Percentiles rank a stretch among this genome's conserved stretches.
phyloP scores from a whole-genome alignment of 2,329 filamentous ascomycete genomes.

The Eutypella sp. region DNA sequence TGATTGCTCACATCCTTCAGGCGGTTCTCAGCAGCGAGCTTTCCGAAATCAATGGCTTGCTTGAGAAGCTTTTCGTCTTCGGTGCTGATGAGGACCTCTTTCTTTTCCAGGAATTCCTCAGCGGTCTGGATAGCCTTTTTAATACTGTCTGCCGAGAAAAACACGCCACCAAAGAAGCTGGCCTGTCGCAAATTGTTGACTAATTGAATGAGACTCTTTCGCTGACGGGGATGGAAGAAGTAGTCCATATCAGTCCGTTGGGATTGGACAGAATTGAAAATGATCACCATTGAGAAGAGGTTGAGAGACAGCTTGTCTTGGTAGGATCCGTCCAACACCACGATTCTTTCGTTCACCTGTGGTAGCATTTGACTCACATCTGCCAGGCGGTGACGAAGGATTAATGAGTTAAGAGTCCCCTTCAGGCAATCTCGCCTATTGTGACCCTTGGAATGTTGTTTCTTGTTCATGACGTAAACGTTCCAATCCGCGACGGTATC shows the following conservation, averaged over 20 bases:
- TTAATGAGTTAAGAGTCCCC: conserved; percentile 68
- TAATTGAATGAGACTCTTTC: conserved; percentile 60
- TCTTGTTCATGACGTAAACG: conserved; percentile 61
- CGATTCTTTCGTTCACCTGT: conserved; percentile 63
- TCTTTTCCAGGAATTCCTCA: conserved; percentile 60
- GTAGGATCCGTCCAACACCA: conserved; percentile 74
- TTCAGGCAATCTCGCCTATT: conserved; percentile 60
- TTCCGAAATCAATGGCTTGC: conserved; percentile 62
- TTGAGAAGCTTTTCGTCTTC: conserved; percentile 58
- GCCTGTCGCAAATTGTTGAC: conserved; percentile 77
- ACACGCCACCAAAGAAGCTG: conserved; percentile 79
- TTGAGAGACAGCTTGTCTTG: conserved; percentile 83
- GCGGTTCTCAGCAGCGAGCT: conserved; percentile 51
- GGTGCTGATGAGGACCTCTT: conserved; percentile 50
- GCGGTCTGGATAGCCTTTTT: conserved; percentile 60
- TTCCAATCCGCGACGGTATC: conserved; percentile 64
- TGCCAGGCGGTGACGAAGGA: conserved; percentile 72
- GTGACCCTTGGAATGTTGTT: conserved; percentile 43
- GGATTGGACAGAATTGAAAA: conserved; percentile 83
- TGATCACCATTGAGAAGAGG: conserved; percentile 77
- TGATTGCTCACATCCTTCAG: conserved; percentile 63
- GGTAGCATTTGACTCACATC: conserved; percentile 70
- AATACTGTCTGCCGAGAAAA: conserved; percentile 63
- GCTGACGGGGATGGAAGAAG: conserved; percentile 75
- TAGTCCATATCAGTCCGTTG: conserved; percentile 81